Evolutionary conservation across 2,329 filamentous ascomycete genomes (phyloP), one percentile per base, ranked within the genome.

Genomic region (Pyrenophora tritici-repentis): DNA sequence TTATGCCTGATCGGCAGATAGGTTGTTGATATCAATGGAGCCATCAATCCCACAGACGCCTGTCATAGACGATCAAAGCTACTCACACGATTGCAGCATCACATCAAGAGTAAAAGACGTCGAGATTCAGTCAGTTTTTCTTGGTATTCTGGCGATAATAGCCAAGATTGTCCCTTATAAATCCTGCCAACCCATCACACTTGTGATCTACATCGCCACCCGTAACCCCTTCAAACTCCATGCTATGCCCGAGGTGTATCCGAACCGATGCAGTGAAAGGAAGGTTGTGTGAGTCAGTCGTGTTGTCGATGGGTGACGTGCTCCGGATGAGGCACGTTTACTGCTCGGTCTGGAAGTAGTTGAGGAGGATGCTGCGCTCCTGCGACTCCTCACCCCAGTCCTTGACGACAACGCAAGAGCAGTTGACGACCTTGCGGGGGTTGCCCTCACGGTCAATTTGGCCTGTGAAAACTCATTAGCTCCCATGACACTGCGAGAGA

Each of bases 321-420:
- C 31, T 41, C 51, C 17, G 36, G 12, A 14, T 14, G 47, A 45
- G 54, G 55, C 48, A 61, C 60, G 55, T 69, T 67, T 81, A 81
- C 72, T 81, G 79, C 77, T 81, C 79, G 78, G 91, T 96, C 85
- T 96, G 90, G 92, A 99, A 97, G 90, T 99, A 99, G 89, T 99
- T 96, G 80, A 99, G 91, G 78, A 99, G 90, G 81, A 97, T 91
- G 75, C 88, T 91, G 77, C 94, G 92, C 87, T 99, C 94, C 84
- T 96, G 92, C 68, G 90, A 95, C 85, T 99, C 94, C 87, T 97
- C 94, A 86, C 94, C 94, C 94, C 94, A 99, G 81, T 99, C 92
- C 85, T 94, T 93, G 75, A 99, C 94, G 61, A 99, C 94, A 74
- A 99, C 94, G 86, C 94, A 97, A 76, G 93, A 97, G 91, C 94